A percentile compares a stretch with the other conserved stretches of the same genome.
phyloP scores from a whole-genome alignment of 2,329 filamentous ascomycete genomes.

The Exophiala alcalophila region DNA sequence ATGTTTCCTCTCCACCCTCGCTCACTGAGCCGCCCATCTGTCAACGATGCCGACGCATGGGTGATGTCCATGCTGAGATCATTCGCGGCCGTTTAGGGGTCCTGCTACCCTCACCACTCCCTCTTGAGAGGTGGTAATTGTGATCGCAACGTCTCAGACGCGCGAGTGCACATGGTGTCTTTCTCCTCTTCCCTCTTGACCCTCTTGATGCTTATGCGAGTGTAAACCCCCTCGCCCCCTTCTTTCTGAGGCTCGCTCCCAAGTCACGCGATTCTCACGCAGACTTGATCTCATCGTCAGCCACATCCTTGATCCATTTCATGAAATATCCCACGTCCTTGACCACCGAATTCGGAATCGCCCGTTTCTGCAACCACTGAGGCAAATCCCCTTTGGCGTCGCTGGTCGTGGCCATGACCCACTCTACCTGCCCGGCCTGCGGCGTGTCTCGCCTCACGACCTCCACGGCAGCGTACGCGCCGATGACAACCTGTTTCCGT shows the following conservation, averaged over 20 bases:
- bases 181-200: too few relatives aligned
- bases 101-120: too few relatives aligned
- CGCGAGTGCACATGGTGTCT: too few relatives aligned
- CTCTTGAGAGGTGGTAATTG: too few relatives aligned
- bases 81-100: too few relatives aligned
- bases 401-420: constrained; percentile 74
- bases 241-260: neutral
- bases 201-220: too few relatives aligned
- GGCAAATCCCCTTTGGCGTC: constrained; percentile 68
- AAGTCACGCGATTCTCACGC: constrained; percentile 1
- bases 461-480: constrained; percentile 30
- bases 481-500: constrained; percentile 31
- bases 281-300: constrained; percentile 15
- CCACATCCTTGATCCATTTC: constrained; percentile 57
- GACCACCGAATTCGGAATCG: constrained; percentile 60
- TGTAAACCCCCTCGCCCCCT: too few relatives aligned
- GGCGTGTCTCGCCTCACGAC: constrained; percentile 39
- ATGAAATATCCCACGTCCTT: constrained; percentile 72
- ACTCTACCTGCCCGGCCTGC: constrained; percentile 60
- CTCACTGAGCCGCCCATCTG: too few relatives aligned
- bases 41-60: too few relatives aligned
- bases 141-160: too few relatives aligned
- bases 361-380: constrained; percentile 62
- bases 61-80: too few relatives aligned
- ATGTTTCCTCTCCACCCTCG: too few relatives aligned